Conservation (phyloP, 768 basidiomycete species). For the Udeniomyces megalosporus region DNA sequence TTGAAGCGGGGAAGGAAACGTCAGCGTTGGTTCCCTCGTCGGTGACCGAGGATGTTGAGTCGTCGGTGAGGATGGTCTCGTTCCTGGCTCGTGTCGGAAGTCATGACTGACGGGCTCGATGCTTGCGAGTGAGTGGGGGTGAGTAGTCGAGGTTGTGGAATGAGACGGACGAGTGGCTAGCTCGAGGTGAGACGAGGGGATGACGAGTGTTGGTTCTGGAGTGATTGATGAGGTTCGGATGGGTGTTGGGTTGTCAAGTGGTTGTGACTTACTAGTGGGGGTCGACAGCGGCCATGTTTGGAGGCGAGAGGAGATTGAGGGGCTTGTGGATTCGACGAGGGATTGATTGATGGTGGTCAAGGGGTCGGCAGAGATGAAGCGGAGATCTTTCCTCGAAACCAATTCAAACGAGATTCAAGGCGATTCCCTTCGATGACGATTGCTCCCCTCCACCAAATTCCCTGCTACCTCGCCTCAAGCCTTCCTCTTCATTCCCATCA, state of each 20-base stretch:
- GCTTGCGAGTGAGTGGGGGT: too few species aligned
- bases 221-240: conserved; percentile 1
- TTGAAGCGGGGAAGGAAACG: neutral
- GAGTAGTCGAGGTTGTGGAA: too few species aligned
- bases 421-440: neutral
- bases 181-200: too few species aligned
- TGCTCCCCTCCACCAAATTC: too few species aligned
- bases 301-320: neutral
- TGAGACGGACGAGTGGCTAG: too few species aligned
- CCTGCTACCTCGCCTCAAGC: too few species aligned
- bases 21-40: too few species aligned
- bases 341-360: conserved; percentile 17
- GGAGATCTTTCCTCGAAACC: conserved; percentile 13
- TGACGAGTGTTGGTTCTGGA: too few species aligned
- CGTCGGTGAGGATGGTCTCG: neutral
- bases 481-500: too few species aligned
- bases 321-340: conserved; percentile 15
- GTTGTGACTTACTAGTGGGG: conserved; percentile 22
- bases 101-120: too few species aligned
- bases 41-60: neutral
- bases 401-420: conserved; percentile 12
- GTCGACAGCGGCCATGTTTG: conserved; percentile 11
- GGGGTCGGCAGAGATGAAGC: conserved; percentile 19
- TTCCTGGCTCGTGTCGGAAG: neutral
- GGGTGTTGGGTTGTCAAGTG: too few species aligned